Conservation (phyloP, 768 basidiomycete genomes). For the Heimioporus sp. region DNA sequence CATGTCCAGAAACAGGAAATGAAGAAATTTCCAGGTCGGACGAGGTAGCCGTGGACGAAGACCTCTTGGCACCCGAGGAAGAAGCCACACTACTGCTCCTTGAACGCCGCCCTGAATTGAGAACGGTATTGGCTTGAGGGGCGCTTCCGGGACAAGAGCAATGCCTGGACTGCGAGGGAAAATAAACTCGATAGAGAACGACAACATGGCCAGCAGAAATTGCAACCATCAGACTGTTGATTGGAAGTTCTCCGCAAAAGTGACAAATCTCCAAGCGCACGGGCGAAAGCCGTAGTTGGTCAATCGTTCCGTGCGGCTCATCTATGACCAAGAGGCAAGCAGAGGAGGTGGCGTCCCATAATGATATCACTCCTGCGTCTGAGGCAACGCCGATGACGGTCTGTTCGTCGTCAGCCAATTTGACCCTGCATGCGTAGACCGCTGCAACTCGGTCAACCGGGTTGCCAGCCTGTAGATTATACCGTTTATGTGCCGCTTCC, state of each 20-base stretch:
- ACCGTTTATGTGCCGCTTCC: conserved; percentile 42
- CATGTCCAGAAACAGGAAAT: conserved; percentile 82
- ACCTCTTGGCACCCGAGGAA: conserved; percentile 40
- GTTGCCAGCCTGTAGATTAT: conserved; percentile 58
- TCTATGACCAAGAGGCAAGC: conserved; percentile 64
- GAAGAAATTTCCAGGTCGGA: conserved; percentile 42
- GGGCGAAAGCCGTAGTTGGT: conserved; percentile 57
- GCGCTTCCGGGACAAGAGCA: conserved; percentile 64
- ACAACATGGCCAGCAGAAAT: conserved; percentile 66
- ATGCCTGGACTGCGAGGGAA: conserved; percentile 54
- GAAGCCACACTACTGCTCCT: conserved; percentile 59
- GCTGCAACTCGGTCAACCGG: conserved; percentile 50
- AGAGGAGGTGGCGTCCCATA: conserved; percentile 72
- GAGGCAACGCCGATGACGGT: conserved; percentile 63
- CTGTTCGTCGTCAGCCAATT: conserved; percentile 48
- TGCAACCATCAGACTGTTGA: conserved; percentile 63
- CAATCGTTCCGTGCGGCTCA: conserved; percentile 56
- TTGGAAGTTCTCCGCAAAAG: conserved; percentile 65
- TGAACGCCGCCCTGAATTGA: conserved; percentile 53
- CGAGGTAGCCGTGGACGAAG: conserved; percentile 42
- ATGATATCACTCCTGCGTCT: conserved; percentile 62
- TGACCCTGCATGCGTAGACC: conserved; percentile 51
- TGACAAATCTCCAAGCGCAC: conserved; percentile 57
- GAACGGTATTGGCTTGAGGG: conserved; percentile 43
- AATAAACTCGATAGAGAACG: conserved; percentile 60